These are phyloP conservation scores for Auxenochlorella pyrenoidosa DNA, from an alignment of 139 green algal genomes.

Conservation along the genomic window DNA sequence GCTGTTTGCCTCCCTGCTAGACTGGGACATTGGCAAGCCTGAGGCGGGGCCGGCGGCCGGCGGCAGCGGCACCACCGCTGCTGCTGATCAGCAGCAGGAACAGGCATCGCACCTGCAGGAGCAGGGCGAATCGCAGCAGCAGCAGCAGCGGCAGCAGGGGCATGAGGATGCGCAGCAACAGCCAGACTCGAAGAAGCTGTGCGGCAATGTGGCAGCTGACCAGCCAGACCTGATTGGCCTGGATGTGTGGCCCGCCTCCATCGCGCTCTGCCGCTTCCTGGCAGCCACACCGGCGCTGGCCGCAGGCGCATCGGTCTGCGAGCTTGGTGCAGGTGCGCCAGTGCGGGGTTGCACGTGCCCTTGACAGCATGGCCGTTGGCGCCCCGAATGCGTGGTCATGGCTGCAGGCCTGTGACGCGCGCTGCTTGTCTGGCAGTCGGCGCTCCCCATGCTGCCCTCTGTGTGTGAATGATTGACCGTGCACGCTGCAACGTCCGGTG, in stretches of 20 bases:
- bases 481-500: too few relatives aligned
- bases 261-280: conserved; percentile 33
- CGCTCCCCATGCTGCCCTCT: too few relatives aligned
- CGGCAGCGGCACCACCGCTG: background rate
- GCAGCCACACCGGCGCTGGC: background rate
- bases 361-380: too few relatives aligned
- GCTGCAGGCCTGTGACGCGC: too few relatives aligned
- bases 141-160: background rate
- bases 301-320: background rate
- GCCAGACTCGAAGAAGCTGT: conserved; percentile 20
- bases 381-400: too few relatives aligned
- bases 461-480: too few relatives aligned
- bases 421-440: too few relatives aligned
- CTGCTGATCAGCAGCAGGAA: background rate
- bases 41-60: background rate
- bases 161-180: background rate
- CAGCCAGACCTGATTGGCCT: conserved; percentile 34
- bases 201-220: conserved; percentile 24
- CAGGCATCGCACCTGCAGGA: background rate
- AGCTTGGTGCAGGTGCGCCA: conserved; percentile 30
- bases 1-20: conserved; percentile 16
- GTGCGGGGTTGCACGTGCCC: background rate
- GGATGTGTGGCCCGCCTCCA: conserved; percentile 33
- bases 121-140: background rate
- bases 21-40: conserved; percentile 13